Evolutionary conservation across 495 filamentous ascomycete genomes (phyloP).

Genomic region (Mycothermus thermophilus): DNA sequence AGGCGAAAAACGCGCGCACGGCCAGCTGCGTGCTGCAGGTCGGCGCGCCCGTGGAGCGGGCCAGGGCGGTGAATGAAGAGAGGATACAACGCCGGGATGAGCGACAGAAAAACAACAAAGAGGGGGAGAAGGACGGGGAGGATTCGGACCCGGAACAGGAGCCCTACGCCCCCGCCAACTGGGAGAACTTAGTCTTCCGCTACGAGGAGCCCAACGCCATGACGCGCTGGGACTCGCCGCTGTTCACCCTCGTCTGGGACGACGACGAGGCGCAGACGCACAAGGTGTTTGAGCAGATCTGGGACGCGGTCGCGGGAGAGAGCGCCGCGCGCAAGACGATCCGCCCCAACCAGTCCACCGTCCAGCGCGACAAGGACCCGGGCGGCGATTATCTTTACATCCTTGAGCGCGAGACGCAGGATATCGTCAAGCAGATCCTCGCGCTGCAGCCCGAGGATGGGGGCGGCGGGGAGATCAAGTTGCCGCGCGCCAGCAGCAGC

Average conservation of each 20-base stretch:
- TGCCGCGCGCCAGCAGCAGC: conserved; percentile 21
- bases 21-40: conserved; percentile 78
- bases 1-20: conserved; percentile 75
- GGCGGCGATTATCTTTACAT: conserved; percentile 71
- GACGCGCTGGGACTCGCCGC: conserved; percentile 85
- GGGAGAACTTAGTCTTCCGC: conserved; percentile 86
- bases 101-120: conserved; percentile 2
- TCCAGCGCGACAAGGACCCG: conserved; percentile 45
- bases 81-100: conserved; percentile 17
- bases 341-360: conserved; percentile 68
- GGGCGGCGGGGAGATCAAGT: conserved; percentile 35
- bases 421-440: conserved; percentile 60
- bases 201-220: conserved; percentile 96
- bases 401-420: conserved; percentile 73
- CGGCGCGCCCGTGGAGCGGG: conserved; percentile 58
- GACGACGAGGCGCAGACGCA: conserved; percentile 44
- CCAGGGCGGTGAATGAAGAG: conserved; percentile 44
- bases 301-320: conserved; percentile 59
- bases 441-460: conserved; percentile 55
- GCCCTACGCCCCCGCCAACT: conserved; percentile 52
- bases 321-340: conserved; percentile 47
- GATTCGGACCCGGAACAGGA: conserved; percentile 25
- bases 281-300: conserved; percentile 43
- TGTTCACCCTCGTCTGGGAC: conserved; percentile 77
- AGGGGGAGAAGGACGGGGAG: conserved; percentile 1